Base-by-base conservation (phyloP, 1,284 basidiomycete genomes). In the Lentinus polychrous region DNA sequence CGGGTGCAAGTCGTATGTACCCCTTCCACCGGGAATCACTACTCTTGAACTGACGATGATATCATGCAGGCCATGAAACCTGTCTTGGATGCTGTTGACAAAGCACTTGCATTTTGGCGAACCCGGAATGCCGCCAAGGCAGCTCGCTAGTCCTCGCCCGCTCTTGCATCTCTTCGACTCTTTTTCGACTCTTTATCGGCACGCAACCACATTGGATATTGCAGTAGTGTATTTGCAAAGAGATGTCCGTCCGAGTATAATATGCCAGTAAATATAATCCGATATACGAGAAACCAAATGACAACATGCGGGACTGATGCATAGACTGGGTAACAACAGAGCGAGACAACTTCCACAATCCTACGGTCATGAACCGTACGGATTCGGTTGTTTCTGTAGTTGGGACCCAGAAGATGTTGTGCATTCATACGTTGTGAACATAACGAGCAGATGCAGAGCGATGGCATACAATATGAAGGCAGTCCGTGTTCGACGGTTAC, bases 391-490 rank as follows among this genome's bases (percentile, higher is more conserved):
- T 47, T 69, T 72, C 57, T 76, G 70, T 31, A 77, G 53, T 41
- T 73, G 70, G 40, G 71, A 64, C 7, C 67, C 70, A 3, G 79
- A 75, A 14, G 76, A 71, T 31, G 66, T 61, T 27, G 79, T 75
- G 59, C 81, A 87, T 62, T 85, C 83, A 57, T 86, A 92, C 23
- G 81, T 75, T 12, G 86, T 87, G 60, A 83, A 85, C 64, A 94
- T 74, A 12, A 94, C 85, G 34, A 94, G 69, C 11, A 86, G 52
- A 64, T 95, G 93, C 15, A 95, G 64, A 5, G 73, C 76, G 12
- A 87, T 67, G 3, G 92, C 86, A 66, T 96, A 96, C 38, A 80
- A 71, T 49, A 94, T 81, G 62, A 94, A 94, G 23, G 85, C 77
- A 18, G 85, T 83, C 55, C 92, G 74, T 35, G 91, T 83, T 18